Conservation (phyloP, 2,329 filamentous ascomycete species). For the Nemania sp. region DNA sequence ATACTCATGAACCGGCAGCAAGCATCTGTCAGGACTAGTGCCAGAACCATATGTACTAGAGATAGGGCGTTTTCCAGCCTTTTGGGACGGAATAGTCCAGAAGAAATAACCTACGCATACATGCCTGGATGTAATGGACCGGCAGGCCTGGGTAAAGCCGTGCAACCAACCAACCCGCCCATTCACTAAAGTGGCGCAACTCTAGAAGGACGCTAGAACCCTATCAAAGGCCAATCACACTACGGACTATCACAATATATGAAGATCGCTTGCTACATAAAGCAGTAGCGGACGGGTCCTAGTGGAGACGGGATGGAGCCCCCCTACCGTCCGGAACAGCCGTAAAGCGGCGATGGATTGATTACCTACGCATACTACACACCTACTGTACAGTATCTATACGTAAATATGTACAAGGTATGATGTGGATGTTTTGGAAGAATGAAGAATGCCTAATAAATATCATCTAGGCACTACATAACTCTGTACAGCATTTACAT, state of each 20-base stretch:
- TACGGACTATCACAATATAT: slow-evolving; percentile 30
- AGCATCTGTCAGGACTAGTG: neutral
- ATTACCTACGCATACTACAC: too few species aligned
- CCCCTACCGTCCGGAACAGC: slow-evolving; percentile 35
- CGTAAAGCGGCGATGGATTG: slow-evolving; percentile 48
- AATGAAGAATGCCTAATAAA: too few species aligned
- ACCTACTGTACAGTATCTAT: too few species aligned
- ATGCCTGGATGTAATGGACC: neutral
- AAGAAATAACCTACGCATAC: neutral
- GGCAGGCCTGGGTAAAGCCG: slow-evolving; percentile 7
- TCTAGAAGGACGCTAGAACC: slow-evolving; percentile 57
- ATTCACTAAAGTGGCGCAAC: slow-evolving; percentile 38
- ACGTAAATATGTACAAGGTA: too few species aligned
- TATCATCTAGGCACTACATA: neutral
- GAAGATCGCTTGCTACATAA: slow-evolving; percentile 44
- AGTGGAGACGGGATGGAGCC: slow-evolving; percentile 24
- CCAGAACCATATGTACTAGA: neutral
- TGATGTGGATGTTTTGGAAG: slow-evolving; percentile 43
- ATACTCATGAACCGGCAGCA: slow-evolving; percentile 9
- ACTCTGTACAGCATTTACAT: too few species aligned
- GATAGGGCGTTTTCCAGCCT: neutral
- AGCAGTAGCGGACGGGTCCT: slow-evolving; percentile 35
- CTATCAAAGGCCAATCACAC: slow-evolving; percentile 44
- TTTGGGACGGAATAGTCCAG: neutral
- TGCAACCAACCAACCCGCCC: slow-evolving; percentile 31